Evolutionary conservation across 371 early-diverging fungal genomes (phyloP).

Genomic region (Syncephalastrum monosporum): DNA sequence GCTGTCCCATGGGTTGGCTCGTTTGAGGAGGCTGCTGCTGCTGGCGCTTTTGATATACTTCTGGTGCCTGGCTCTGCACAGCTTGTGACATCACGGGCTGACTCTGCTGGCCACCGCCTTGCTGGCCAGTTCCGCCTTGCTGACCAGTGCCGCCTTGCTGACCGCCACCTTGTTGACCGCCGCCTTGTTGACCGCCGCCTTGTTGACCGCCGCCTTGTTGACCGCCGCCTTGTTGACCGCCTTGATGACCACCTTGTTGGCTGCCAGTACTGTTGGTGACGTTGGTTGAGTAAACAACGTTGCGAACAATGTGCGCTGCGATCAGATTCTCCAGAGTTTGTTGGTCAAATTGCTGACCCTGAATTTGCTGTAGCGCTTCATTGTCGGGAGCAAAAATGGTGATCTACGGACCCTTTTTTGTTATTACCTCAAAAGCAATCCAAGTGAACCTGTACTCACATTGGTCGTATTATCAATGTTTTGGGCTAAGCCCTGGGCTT

Average conservation of each 20-base stretch:
- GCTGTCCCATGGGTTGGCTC: too few species aligned
- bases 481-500: constrained; percentile 1
- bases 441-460: constrained; percentile 16
- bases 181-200: too few species aligned
- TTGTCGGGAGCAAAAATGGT: constrained; percentile 36
- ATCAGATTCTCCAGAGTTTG: constrained; percentile 7
- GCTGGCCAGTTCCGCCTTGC: too few species aligned
- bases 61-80: neutral
- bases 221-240: too few species aligned
- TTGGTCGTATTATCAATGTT: constrained; percentile 24
- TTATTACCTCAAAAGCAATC: neutral
- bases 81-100: constrained; percentile 2
- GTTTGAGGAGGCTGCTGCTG: too few species aligned
- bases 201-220: too few species aligned
- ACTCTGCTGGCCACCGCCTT: neutral
- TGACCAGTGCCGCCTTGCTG: too few species aligned
- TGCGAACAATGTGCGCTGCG: constrained; percentile 26
- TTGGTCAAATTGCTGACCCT: neutral
- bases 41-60: too few species aligned
- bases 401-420: constrained; percentile 16
- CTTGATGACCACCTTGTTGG: too few species aligned
- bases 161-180: too few species aligned
- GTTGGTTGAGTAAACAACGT: constrained; percentile 31
- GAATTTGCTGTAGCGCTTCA: constrained; percentile 9
- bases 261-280: constrained; percentile 13